phyloP scores from a whole-genome alignment of 306 rosid genomes.

The Prunus campanulata region DNA sequence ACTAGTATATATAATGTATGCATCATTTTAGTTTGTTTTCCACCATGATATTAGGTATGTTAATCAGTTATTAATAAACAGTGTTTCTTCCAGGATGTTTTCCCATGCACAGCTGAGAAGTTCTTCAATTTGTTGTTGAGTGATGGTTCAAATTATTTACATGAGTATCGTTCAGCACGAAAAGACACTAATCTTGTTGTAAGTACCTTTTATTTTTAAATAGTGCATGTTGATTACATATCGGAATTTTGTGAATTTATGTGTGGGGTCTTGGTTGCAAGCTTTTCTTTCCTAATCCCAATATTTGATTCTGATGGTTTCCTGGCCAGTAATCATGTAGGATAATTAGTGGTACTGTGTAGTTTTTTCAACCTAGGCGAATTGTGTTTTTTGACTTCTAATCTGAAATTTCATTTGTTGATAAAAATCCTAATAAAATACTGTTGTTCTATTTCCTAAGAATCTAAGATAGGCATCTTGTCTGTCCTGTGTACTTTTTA shows the following conservation, averaged over 20 bases:
- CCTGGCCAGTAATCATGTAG: not conserved
- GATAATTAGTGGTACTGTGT: not conserved
- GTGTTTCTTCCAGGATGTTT: slow-evolving; percentile 61
- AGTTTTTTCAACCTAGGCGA: not conserved
- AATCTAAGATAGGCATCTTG: not conserved
- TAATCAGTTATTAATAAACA: slow-evolving; percentile 27
- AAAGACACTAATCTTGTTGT: slow-evolving; percentile 89
- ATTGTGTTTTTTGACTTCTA: not conserved
- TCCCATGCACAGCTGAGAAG: slow-evolving; percentile 78
- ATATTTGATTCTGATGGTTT: not conserved
- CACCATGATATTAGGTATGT: slow-evolving; percentile 10
- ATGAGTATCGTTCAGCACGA: slow-evolving; percentile 60
- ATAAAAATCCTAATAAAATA: not conserved
- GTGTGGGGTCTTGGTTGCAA: not conserved
- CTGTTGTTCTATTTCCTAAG: not conserved
- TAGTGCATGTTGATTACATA: not conserved
- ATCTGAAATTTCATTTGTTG: not conserved
- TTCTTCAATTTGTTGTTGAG: slow-evolving; percentile 61
- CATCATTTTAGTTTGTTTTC: slow-evolving; percentile 13
- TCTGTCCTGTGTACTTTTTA: not conserved
- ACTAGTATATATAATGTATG: slow-evolving; percentile 72
- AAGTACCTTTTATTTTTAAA: slow-evolving; percentile 35
- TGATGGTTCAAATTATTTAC: slow-evolving; percentile 65
- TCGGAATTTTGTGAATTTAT: not conserved
- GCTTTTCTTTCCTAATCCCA: not conserved